These are phyloP conservation scores for Echites panduratus DNA, from an alignment of 257 asterid genomes.

Conservation along the genomic window DNA sequence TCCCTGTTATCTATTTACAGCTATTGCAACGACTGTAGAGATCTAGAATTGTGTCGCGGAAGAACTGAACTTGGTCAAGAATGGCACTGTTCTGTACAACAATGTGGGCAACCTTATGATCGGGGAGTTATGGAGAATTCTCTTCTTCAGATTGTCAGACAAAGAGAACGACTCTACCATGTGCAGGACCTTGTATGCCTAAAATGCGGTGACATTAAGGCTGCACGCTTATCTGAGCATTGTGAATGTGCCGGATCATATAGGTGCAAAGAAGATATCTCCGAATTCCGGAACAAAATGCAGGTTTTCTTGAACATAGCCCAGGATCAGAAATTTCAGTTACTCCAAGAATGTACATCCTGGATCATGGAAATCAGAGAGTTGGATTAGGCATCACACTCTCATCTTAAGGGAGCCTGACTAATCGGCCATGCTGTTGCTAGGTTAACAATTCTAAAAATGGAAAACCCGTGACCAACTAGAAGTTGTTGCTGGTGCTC, in stretches of 20 bases:
- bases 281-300: constrained; percentile 64
- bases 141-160: constrained; percentile 75
- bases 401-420: not conserved
- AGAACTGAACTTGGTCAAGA: constrained; percentile 50
- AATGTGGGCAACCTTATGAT: constrained; percentile 85
- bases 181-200: constrained; percentile 88
- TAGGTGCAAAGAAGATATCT: constrained; percentile 59
- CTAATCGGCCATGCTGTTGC: not conserved
- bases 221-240: constrained; percentile 75
- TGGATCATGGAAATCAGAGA: constrained; percentile 59
- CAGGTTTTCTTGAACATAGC: constrained; percentile 57
- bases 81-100: constrained; percentile 76
- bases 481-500: not conserved
- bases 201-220: constrained; percentile 83
- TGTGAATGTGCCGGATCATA: constrained; percentile 86
- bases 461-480: not conserved
- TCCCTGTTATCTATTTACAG: constrained; percentile 33
- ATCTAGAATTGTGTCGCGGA: constrained; percentile 76
- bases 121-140: constrained; percentile 76
- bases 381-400: not conserved
- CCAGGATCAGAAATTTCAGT: constrained; percentile 60
- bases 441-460: not conserved
- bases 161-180: constrained; percentile 84
- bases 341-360: constrained; percentile 66
- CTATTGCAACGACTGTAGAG: constrained; percentile 93